Base-by-base conservation (phyloP, 2,329 filamentous ascomycete species). In the Aspergillus sp. region DNA sequence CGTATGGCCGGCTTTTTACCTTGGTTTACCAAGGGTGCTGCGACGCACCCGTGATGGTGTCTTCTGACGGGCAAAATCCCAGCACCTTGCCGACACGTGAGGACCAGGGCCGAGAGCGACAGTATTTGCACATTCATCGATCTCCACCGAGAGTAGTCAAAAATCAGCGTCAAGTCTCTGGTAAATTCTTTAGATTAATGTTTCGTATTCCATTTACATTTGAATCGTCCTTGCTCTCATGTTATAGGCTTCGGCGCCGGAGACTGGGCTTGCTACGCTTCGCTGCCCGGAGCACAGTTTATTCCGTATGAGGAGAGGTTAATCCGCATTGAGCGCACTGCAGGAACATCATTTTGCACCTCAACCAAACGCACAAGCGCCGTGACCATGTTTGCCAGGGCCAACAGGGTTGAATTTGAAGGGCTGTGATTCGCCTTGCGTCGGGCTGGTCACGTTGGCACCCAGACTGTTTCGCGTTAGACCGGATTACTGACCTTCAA, bases 381-480 rank as follows among this genome's bases (percentile, higher is more conserved):
- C 13, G 34, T 51, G 44, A 11, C 53, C 52, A 50, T 50, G 38
- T 17, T 41, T 34, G n/a, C 48, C 38, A 48, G 51, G 48, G 34
- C 49, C 44, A 47, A 53, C 32, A 42, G 45, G 47, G 32, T 42
- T 42, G 44, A 34, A 48, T 58, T 61, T 60, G 41, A 43, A 41
- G 55, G 48, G 48, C 54, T 30, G 49, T 62, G 51, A 66, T 66
- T 66, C 60, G 58, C 53, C 41, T 45, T 20, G 42, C 36, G 26
- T 38, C 17, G 49, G 45, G 49, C 48, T 26, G 62, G 70, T 76
- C 74, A 75, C 73, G 73, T 76, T 76, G 57, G 56, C 55, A 58
- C 34, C 70, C 64, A 68, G 60, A 58, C 71, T 70, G 63, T 64
- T 72, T 74, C 70, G 71, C 65, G 71, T 74, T 74, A 74, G 71